Evolutionary conservation across 2,329 filamentous ascomycete genomes (phyloP), one percentile per base, ranked within the genome.

Genomic region (Sarocladium strictum): DNA sequence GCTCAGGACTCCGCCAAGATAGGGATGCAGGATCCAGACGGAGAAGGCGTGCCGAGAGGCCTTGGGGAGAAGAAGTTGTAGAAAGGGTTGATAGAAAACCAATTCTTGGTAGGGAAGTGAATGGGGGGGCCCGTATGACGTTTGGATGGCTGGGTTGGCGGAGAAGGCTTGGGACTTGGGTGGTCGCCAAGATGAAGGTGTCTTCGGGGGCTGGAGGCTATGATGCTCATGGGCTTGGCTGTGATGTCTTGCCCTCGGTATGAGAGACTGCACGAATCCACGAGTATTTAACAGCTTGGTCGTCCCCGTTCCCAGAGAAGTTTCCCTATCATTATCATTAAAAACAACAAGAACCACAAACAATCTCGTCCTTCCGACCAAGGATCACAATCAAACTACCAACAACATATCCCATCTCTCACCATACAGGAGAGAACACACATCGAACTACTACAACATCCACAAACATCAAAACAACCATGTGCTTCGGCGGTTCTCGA

Each of bases 401-500:
- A n/a, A n/a, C n/a, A n/a, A n/a, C n/a, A n/a, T n/a, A n/a, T n/a
- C n/a, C n/a, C n/a, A n/a, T n/a, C n/a, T n/a, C n/a, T n/a, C n/a
- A n/a, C n/a, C n/a, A n/a, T n/a, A n/a, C n/a, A n/a, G n/a, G n/a
- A n/a, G n/a, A n/a, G n/a, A n/a, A n/a, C n/a, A n/a, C n/a, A n/a
- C n/a, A n/a, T n/a, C n/a, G n/a, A n/a, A n/a, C 12, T 32, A 32
- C 29, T 32, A 32, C 29, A 32, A 32, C 29, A 7, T 12, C 29
- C 29, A 32, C 29, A 7, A 15, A 40, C 40, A 23, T 15, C 27
- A 49, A 27, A 49, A 32, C 15, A 9, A 49, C 4, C 9, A 49
- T 49, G 43, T 49, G 43, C 26, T 49, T 49, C 43, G 43, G 43
- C 24, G 43, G 43, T 17, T 49, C 43, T 49, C 21, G 43, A 49